A percentile compares a stretch with the other conserved stretches of the same genome.
These are phyloP conservation scores for Cenococcum geophilum DNA, from an alignment of 495 filamentous ascomycete genomes.

Conservation along the genomic window DNA sequence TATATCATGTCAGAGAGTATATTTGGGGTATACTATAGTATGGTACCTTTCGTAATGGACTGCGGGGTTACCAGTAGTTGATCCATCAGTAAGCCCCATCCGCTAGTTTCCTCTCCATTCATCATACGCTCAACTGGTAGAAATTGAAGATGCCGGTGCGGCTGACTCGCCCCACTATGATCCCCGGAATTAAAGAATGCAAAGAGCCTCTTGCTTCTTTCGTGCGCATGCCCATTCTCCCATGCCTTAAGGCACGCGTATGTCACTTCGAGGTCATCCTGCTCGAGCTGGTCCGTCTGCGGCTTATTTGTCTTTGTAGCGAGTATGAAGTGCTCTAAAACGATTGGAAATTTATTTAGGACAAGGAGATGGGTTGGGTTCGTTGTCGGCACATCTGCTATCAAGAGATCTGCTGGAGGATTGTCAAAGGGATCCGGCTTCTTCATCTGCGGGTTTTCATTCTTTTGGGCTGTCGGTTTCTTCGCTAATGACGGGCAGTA, in stretches of 20 bases:
- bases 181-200: conserved; percentile 80
- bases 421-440: conserved; percentile 68
- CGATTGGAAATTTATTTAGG: conserved; percentile 77
- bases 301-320: conserved; percentile 58
- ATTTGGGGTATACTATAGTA: not conserved
- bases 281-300: conserved; percentile 64
- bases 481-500: conserved; percentile 70
- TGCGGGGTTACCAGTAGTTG: conserved; percentile 9
- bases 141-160: conserved; percentile 75
- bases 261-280: conserved; percentile 58
- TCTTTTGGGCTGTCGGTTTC: conserved; percentile 55
- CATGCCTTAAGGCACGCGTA: conserved; percentile 63
- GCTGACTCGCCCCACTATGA: conserved; percentile 71
- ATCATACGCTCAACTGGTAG: conserved; percentile 64
- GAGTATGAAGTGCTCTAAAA: conserved; percentile 74
- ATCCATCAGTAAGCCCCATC: conserved; percentile 51
- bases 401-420: conserved; percentile 55
- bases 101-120: conserved; percentile 38
- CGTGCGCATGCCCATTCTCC: conserved; percentile 30
- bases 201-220: conserved; percentile 46
- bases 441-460: conserved; percentile 36
- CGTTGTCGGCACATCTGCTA: conserved; percentile 50
- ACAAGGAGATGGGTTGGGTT: conserved; percentile 58
- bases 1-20: not conserved
- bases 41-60: not conserved